Base-by-base conservation (phyloP, 148 eudicot species). In the Rhododendron ovatum region DNA sequence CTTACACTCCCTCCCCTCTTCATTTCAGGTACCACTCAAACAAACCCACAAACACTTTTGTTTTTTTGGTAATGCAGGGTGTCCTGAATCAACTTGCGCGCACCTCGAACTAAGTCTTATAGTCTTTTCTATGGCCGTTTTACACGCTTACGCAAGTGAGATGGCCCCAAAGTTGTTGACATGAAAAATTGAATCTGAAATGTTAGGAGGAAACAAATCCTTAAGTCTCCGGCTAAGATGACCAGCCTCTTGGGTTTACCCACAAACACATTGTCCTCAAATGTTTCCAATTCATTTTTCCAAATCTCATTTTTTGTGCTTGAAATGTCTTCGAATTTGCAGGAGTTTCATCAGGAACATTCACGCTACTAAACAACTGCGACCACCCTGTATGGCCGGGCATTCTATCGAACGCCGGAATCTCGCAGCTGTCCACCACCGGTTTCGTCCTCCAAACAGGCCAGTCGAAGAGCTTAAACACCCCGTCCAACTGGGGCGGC, bases 351-450 rank as follows among this genome's bases (percentile, higher is more conserved):
- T 74, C 89, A 33, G 87, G 92, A 14, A 91, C 91, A 53, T 94
- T 95, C 47, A 93, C 94, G 5, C 43, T 95, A 0, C 45, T 87
- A 7, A 95, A 95, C 95, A 93, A 92, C 57, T 95, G 98, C 86
- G 84, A 73, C 0, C 84, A 91, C 87, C 90, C 97, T 1, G 93
- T 95, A 0, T 95, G 98, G 98, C 97, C 98, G 0, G 98, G 95
- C 30, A 86, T 94, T 4, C 88, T 91, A 22, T 93, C 98, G 1
- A 93, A 93, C 90, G 97, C 98, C 15, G 98, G 98, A 14, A 88
- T 90, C 7, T 37, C 94, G 2, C 90, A 86, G 22, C 91, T 94
- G 7, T n/a, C 91, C 1, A 86, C 92, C 80, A 94, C 98, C 81
- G 98, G 98, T 0, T 95, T 95, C 86, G 11, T 91, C 13, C 95